These are phyloP conservation scores for Pythium vanterpoolii DNA, from an alignment of 352 stramenopile genomes.

Conservation along the genomic window DNA sequence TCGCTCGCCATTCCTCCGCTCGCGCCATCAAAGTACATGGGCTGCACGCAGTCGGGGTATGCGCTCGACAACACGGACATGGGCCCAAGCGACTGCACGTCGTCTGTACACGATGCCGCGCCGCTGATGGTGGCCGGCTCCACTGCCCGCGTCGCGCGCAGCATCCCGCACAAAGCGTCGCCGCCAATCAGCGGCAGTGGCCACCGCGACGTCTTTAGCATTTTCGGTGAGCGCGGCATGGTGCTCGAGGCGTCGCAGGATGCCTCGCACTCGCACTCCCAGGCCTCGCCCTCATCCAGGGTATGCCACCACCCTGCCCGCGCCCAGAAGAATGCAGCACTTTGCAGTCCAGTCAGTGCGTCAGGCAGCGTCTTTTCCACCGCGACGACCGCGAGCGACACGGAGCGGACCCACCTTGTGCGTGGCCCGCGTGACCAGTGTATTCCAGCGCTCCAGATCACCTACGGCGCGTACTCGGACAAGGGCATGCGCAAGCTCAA, in stretches of 20 bases:
- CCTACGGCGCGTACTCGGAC: conserved; percentile 71
- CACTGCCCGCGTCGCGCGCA: conserved; percentile 16
- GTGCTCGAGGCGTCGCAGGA: conserved; percentile 39
- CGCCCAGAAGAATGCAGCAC: background rate
- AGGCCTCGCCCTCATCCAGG: background rate
- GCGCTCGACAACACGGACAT: conserved; percentile 17
- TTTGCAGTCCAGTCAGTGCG: conserved; percentile 40
- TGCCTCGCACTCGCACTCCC: conserved; percentile 5
- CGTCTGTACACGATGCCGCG: background rate
- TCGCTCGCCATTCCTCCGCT: conserved; percentile 1
- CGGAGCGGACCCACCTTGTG: conserved; percentile 60
- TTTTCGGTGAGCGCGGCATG: conserved; percentile 80
- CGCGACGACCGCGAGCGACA: conserved; percentile 69
- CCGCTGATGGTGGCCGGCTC: conserved; percentile 8
- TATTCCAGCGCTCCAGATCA: conserved; percentile 49
- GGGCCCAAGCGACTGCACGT: conserved; percentile 7
- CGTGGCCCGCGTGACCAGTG: conserved; percentile 47
- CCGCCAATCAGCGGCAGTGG: conserved; percentile 30
- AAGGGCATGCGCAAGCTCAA: conserved; percentile 71
- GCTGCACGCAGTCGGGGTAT: conserved; percentile 28
- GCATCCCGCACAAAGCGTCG: conserved; percentile 47
- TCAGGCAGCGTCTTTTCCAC: conserved; percentile 70
- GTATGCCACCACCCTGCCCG: background rate
- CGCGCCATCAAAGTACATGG: conserved; percentile 21
- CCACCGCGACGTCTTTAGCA: conserved; percentile 84